Evolutionary conservation across 169 alveolate species (phyloP).

Genomic region (Ichthyophthirius multifiliis): DNA sequence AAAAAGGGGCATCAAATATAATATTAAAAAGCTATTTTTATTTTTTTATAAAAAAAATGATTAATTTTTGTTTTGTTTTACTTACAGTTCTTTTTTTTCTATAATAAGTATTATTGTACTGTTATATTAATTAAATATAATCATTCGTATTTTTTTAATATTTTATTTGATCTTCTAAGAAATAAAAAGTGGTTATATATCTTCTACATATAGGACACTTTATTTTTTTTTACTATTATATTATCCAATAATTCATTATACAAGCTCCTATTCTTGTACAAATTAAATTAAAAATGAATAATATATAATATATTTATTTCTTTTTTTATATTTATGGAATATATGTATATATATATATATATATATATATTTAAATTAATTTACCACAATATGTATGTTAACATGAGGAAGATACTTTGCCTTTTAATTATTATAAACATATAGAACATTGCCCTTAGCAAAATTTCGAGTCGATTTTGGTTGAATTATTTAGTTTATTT

Average conservation of each 20-base stretch:
- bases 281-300: background rate
- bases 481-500: no score
- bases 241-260: background rate
- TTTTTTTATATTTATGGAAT: background rate
- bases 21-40: background rate
- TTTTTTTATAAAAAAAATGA: no score
- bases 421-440: background rate
- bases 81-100: background rate
- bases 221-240: background rate
- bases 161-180: background rate
- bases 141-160: background rate
- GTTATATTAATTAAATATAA: background rate
- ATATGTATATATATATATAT: no score
- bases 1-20: background rate
- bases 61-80: background rate
- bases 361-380: no score
- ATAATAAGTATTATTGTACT: background rate
- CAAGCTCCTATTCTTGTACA: background rate
- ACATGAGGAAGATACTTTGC: background rate
- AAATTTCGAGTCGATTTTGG: no score
- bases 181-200: background rate
- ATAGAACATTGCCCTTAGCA: background rate
- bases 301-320: background rate
- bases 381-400: conserved; percentile 4
- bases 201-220: background rate